Base-by-base conservation (phyloP, 2,329 filamentous ascomycete species). In the Fusarium nelsonii region DNA sequence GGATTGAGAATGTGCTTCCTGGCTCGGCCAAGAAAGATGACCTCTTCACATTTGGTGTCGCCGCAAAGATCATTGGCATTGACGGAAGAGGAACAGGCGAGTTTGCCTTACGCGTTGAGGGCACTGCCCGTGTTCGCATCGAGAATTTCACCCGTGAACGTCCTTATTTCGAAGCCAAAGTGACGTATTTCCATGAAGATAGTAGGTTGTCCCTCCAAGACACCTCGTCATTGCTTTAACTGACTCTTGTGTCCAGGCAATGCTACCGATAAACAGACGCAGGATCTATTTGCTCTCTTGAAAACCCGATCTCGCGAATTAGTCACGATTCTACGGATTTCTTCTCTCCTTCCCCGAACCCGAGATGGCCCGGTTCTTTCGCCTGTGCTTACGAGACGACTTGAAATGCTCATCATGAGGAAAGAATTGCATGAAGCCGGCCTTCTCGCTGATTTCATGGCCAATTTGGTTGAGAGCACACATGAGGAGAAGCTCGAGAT, bases 401-500 rank as follows among this genome's bases (percentile, higher is more conserved):
- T 99, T 43, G 94, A 98, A 75, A 82, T 94, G 54, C 96, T 93
- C 79, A 97, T 99, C 68, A 86, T 90, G 33, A 90, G 91, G 78
- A 97, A 96, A 77, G 90, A 93, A 62, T 78, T 96, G 51, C 84
- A 88, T 41, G 94, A 98, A 71, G 94, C 94, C 2, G 95, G 95
- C 3, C 83, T 89, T 10, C 85, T 99, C 11, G 95, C 96, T 8
- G 96, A 99, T 78, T 98, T 98, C 78, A 97, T 99, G 93, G 91
- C 93, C 39, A 97, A 97, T 76, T 87, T 98, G 26, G 88, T 97
- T 4, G 93, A 97, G 68, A 90, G 92, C 51, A 91, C 89, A 11
- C 92, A 97, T 68, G 93, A 97, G 78, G 96, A 99, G 77, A 97
- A 97, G 79, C 85, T 99, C 55, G 89, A 92, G 58, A 88, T 99